These are phyloP conservation scores for Cercospora zeae-maydis DNA, from an alignment of 2,329 filamentous ascomycete species.

Conservation along the genomic window DNA sequence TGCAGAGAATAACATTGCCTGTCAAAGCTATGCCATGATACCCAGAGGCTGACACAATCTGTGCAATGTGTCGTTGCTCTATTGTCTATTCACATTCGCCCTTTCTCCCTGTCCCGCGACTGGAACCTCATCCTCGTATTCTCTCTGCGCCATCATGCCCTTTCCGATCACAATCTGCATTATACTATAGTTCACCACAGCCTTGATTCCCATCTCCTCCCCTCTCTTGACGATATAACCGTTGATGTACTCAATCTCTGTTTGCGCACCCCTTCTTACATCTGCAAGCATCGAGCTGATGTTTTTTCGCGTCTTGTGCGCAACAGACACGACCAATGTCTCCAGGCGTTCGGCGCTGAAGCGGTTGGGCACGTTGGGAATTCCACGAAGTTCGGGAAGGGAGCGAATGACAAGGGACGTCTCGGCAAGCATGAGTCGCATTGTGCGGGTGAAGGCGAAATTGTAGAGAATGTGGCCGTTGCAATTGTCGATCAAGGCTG, in stretches of 20 bases:
- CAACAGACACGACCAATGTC: conserved; percentile 55
- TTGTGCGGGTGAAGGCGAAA: conserved; percentile 59
- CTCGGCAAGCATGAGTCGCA: conserved; percentile 70
- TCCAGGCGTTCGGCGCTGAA: conserved; percentile 61
- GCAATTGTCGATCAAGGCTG: conserved; percentile 70
- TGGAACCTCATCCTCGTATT: conserved; percentile 42
- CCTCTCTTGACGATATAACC: conserved; percentile 79
- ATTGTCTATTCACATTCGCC: conserved; percentile 16
- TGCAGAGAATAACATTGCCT: background rate
- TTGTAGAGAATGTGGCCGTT: conserved; percentile 71
- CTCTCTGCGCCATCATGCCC: conserved; percentile 45
- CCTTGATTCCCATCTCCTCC: conserved; percentile 66
- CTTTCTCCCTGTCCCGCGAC: conserved; percentile 16
- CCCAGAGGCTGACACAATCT: background rate
- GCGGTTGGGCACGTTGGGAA: conserved; percentile 57
- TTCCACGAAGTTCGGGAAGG: conserved; percentile 68
- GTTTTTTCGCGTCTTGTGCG: conserved; percentile 53
- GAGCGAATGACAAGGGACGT: conserved; percentile 66
- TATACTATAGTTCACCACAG: conserved; percentile 69
- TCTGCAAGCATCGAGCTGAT: conserved; percentile 66
- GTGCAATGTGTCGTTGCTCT: background rate
- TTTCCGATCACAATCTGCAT: conserved; percentile 71
- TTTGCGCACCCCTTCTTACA: conserved; percentile 57
- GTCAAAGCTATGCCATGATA: background rate
- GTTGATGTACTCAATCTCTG: conserved; percentile 81